Base-by-base conservation (phyloP, 441 rosid species). In the Bocquillonia castaneifolia region DNA sequence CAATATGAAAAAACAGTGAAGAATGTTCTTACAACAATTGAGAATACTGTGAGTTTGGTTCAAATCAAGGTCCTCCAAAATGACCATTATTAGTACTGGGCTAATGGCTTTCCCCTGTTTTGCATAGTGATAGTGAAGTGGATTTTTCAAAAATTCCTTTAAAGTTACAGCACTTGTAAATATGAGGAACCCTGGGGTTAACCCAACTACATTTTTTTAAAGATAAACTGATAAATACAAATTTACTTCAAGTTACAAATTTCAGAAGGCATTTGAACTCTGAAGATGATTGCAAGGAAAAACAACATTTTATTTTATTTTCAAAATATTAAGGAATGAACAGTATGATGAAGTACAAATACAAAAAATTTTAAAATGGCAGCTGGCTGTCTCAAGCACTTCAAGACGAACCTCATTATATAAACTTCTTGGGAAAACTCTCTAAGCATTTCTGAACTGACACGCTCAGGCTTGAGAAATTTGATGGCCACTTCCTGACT, bases 401-500 rank as follows among this genome's bases (percentile, higher is more conserved):
- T 32, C 76, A 67, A 50, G 69, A 70, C 84, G 72, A 72, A 91
- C 97, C 97, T 90, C 97, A 94, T 87, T 67, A 91, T 91, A 76
- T 86, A 94, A 55, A 90, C 96, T 84, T 94, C 99, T 77, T 90
- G 99, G 59, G 92, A 83, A 64, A 94, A 94, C 77, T 92, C 97
- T 69, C 85, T 80, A 65, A 90, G 82, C 89, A 87, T 85, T 73
- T 90, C 94, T 9, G 85, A 69, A 44, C 83, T 85, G 61, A 87
- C 90, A 75, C 79, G 82, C 79, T 92, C 97, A 59, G 88, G 88
- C 84, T 94, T 91, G 51, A 94, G 85, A 54, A 92, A 72, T 79
- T 94, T 94, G 77, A 94, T 80, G 56, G 97, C 99, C 69, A 92
- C 97, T 74, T 94, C 99, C 76, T 94, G 99, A 84, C 97, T 88